phyloP scores from a whole-genome alignment of 1,284 basidiomycete species.

The Puccinia brachypodii region DNA sequence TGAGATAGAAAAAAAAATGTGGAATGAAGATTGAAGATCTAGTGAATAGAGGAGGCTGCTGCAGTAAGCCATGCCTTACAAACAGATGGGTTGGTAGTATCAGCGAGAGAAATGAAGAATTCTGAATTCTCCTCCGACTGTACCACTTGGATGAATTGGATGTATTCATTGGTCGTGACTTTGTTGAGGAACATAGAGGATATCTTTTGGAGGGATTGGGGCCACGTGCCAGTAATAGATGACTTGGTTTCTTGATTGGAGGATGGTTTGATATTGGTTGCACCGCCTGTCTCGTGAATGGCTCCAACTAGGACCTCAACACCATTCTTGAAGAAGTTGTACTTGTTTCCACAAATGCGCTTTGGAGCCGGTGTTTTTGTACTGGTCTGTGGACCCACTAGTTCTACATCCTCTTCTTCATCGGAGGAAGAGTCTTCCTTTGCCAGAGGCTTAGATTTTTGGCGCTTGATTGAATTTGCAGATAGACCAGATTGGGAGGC shows the following conservation, averaged over 20 bases:
- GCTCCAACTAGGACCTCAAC: neutral
- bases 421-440: neutral
- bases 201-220: neutral
- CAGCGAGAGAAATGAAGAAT: neutral
- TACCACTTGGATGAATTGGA: neutral
- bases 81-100: neutral
- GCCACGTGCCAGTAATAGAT: no score
- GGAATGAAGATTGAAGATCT: no score
- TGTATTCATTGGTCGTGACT: neutral
- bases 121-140: neutral
- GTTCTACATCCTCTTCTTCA: neutral
- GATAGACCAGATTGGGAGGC: neutral
- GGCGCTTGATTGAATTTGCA: neutral
- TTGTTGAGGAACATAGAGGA: neutral
- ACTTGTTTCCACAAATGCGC: neutral
- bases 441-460: neutral
- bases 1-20: no score
- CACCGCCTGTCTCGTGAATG: neutral
- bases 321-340: neutral
- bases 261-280: neutral
- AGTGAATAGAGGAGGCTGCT: no score
- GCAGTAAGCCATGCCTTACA: slow-evolving; percentile 6
- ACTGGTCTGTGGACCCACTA: neutral
- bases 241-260: no score
- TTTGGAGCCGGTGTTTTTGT: neutral